A percentile compares a stretch with the other conserved stretches of the same genome.
Conservation (phyloP, 345 rosid species). For the Acer yangbiense region DNA sequence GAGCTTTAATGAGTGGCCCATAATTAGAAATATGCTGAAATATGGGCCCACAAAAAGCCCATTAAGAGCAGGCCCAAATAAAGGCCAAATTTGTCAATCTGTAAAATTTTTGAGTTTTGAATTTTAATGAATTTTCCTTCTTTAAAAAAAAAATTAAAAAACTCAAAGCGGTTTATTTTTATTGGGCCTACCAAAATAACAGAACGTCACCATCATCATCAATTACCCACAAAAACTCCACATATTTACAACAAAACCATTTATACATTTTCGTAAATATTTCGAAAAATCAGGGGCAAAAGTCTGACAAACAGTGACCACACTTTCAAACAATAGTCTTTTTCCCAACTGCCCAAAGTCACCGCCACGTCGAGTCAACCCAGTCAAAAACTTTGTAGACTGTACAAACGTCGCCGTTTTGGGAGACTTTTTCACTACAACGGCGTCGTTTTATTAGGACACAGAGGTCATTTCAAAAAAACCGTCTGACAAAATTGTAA, state of each 20-base stretch:
- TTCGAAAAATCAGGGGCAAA: not conserved
- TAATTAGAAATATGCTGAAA: not conserved
- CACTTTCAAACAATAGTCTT: constrained; percentile 26
- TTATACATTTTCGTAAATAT: not conserved
- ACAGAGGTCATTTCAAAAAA: constrained; percentile 24
- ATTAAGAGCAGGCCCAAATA: not conserved
- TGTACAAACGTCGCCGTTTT: not conserved
- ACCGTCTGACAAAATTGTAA: constrained; percentile 29
- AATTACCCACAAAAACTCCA: not conserved
- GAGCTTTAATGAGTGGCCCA: not conserved
- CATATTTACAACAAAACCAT: constrained; percentile 12
- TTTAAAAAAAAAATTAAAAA: not conserved
- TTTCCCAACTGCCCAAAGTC: constrained; percentile 18
- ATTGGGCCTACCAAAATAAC: constrained; percentile 33
- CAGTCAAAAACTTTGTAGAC: not conserved
- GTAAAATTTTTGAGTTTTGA: not conserved
- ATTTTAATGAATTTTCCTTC: not conserved
- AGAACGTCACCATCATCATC: not conserved
- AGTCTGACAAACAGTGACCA: not conserved
- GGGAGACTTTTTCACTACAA: fast-evolving
- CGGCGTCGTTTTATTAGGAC: constrained; percentile 30
- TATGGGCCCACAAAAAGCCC: not conserved
- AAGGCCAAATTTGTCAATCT: constrained; percentile 27
- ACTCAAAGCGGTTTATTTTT: constrained; percentile 27
- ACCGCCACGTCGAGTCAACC: constrained; percentile 6